Conservation (phyloP, 2,329 filamentous ascomycete species). For the Aspergillus ibericus region DNA sequence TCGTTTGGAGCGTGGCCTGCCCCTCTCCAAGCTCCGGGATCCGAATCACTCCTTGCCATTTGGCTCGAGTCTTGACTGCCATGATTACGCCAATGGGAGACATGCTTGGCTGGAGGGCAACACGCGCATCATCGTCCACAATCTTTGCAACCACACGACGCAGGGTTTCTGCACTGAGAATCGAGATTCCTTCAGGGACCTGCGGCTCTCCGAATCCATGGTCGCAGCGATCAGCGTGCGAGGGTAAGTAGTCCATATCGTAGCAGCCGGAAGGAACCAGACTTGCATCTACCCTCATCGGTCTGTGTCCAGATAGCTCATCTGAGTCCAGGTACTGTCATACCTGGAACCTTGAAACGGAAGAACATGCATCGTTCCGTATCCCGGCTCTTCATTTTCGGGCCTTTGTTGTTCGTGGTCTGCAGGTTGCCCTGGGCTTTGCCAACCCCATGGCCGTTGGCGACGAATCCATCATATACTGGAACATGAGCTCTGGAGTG, state of each 20-base stretch:
- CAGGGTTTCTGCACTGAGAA: constrained; percentile 24
- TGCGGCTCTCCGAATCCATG: constrained; percentile 23
- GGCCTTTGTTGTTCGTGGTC: constrained; percentile 21
- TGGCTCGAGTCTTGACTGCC: neutral
- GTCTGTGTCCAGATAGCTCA: neutral
- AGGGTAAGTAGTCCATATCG: constrained; percentile 21
- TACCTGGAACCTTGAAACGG: constrained; percentile 29
- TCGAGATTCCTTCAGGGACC: constrained; percentile 16
- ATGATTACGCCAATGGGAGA: constrained; percentile 23
- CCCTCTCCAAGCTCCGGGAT: constrained; percentile 9
- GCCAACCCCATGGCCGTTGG: neutral
- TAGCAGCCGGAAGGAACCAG: neutral
- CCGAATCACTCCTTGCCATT: neutral
- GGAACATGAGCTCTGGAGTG: constrained; percentile 18
- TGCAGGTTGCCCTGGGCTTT: constrained; percentile 24
- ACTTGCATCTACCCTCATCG: neutral
- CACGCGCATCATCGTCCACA: constrained; percentile 15
- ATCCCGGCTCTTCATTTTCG: constrained; percentile 23
- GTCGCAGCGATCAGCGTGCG: constrained; percentile 22
- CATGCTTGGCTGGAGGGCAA: constrained; percentile 21
- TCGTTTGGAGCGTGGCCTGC: constrained; percentile 26
- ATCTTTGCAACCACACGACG: constrained; percentile 10
- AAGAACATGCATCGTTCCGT: constrained; percentile 25
- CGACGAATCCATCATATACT: constrained; percentile 22
- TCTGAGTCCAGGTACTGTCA: constrained; percentile 27